phyloP scores from a whole-genome alignment of 257 asterid species.

The Solanum bulbocastanum region DNA sequence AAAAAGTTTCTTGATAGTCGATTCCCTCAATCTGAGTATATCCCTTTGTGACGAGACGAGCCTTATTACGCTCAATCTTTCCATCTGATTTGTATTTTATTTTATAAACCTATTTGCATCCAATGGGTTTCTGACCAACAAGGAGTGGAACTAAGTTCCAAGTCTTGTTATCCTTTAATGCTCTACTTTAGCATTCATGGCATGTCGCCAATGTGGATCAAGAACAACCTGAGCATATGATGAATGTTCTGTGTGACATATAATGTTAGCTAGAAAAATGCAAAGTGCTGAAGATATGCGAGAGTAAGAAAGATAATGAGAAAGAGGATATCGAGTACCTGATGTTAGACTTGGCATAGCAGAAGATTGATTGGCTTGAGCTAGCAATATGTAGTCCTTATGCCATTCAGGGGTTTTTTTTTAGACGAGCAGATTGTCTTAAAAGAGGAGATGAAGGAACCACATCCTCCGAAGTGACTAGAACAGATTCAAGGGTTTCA shows the following conservation, averaged over 20 bases:
- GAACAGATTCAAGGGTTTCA: neutral
- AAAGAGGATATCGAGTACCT: slow-evolving; percentile 2
- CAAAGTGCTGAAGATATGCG: neutral
- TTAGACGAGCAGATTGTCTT: neutral
- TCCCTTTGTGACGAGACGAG: neutral
- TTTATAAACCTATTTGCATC: neutral
- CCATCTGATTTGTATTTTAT: neutral
- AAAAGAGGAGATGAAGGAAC: neutral
- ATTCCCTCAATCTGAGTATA: neutral
- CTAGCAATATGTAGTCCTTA: neutral
- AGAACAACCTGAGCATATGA: neutral
- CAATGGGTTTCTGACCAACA: neutral
- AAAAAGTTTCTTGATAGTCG: neutral
- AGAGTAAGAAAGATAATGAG: neutral
- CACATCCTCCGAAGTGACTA: neutral
- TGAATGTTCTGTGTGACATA: neutral
- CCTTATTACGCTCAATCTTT: neutral
- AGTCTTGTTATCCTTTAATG: neutral
- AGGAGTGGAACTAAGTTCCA: neutral
- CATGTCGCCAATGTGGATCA: neutral
- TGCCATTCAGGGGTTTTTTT: neutral
- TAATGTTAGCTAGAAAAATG: neutral
- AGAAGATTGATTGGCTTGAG: neutral
- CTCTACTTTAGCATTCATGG: neutral
- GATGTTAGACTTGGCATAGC: neutral